phyloP scores from a whole-genome alignment of 495 filamentous ascomycete species.

The Neurospora pannonica region DNA sequence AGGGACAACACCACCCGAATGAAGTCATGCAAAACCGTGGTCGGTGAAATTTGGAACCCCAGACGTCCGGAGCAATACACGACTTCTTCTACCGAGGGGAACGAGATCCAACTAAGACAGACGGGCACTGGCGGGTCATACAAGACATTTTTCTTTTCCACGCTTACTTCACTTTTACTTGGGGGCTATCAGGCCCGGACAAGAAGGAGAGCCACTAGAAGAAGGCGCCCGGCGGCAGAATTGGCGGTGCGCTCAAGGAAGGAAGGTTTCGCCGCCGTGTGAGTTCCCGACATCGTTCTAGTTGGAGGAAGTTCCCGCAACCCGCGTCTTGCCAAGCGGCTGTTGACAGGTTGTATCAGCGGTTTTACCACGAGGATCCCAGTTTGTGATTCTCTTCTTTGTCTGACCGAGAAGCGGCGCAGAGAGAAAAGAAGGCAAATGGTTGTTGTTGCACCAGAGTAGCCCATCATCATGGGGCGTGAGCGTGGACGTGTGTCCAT shows the following conservation, averaged over 20 bases:
- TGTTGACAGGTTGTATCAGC: background rate
- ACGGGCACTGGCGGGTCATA: background rate
- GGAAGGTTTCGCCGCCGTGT: background rate
- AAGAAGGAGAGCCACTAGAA: background rate
- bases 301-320: background rate
- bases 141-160: background rate
- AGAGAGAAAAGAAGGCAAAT: background rate
- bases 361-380: background rate
- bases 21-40: background rate
- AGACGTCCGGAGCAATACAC: background rate
- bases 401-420: background rate
- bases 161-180: background rate
- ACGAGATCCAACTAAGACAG: background rate
- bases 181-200: background rate
- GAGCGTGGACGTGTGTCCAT: background rate
- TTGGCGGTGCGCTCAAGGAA: background rate
- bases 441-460: background rate
- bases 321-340: background rate
- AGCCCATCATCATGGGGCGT: background rate
- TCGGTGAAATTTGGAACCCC: background rate
- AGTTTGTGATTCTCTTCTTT: background rate
- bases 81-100: background rate
- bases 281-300: background rate
- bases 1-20: background rate
- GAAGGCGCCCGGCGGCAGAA: background rate